Conservation (phyloP, 83 land plant genomes). For the Thuja plicata region DNA sequence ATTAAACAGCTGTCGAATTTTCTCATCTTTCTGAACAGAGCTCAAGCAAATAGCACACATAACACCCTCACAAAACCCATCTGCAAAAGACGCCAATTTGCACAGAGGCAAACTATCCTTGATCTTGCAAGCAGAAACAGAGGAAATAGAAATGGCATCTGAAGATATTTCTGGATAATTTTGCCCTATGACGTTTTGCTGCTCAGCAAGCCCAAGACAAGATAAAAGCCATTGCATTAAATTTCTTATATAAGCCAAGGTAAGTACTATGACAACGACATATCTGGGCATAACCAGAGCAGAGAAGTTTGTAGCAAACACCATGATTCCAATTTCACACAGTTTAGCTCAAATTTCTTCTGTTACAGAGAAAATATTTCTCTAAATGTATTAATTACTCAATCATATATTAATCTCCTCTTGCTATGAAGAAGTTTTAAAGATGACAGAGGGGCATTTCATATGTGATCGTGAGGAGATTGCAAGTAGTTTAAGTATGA, state of each 20-base stretch:
- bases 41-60: conserved; percentile 54
- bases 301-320: too few species aligned
- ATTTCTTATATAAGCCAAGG: not conserved
- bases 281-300: too few species aligned
- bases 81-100: not conserved
- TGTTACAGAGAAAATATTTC: too few species aligned
- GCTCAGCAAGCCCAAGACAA: not conserved
- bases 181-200: not conserved
- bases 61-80: conserved; percentile 14
- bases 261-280: not conserved
- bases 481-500: too few species aligned
- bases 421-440: too few species aligned
- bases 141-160: not conserved
- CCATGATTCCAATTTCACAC: too few species aligned
- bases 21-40: conserved; percentile 34
- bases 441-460: too few species aligned
- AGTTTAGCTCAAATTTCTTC: too few species aligned
- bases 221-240: not conserved
- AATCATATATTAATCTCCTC: too few species aligned
- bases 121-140: not conserved
- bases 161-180: not conserved
- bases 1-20: conserved; percentile 46
- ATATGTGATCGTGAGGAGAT: too few species aligned
- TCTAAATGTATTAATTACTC: too few species aligned
- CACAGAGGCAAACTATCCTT: not conserved